Evolutionary conservation across 1,284 basidiomycete genomes (phyloP).

Genomic region (Ustilago cynodontis): DNA sequence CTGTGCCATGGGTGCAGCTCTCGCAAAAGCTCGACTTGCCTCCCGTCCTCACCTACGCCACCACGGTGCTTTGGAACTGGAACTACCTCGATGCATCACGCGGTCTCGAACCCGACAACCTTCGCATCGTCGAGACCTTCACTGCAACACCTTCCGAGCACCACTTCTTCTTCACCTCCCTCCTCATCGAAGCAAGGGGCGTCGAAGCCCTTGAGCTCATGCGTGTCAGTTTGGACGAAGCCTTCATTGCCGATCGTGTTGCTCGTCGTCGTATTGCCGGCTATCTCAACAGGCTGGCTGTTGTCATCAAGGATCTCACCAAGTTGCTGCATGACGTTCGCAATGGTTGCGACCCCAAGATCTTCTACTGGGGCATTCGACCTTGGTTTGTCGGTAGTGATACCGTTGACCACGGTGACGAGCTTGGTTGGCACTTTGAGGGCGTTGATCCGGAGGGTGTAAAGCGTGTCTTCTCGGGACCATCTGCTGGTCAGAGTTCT

Average conservation of each 20-base stretch:
- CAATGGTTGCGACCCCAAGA: constrained; percentile 80
- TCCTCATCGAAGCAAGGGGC: constrained; percentile 91
- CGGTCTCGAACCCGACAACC: constrained; percentile 63
- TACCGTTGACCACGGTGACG: constrained; percentile 70
- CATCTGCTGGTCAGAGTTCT: constrained; percentile 90
- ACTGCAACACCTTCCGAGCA: constrained; percentile 86
- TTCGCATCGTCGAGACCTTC: constrained; percentile 77
- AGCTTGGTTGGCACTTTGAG: constrained; percentile 82
- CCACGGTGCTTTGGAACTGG: constrained; percentile 95
- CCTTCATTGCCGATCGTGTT: constrained; percentile 85
- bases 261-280: constrained; percentile 72
- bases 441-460: constrained; percentile 75
- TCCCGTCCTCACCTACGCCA: constrained; percentile 91
- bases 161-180: constrained; percentile 88
- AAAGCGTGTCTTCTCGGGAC: constrained; percentile 76
- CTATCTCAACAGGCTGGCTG: constrained; percentile 79
- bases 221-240: constrained; percentile 89
- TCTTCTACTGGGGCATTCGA: constrained; percentile 86
- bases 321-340: constrained; percentile 72
- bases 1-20: constrained; percentile 79
- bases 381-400: constrained; percentile 94
- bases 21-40: constrained; percentile 84
- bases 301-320: constrained; percentile 74
- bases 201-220: constrained; percentile 87
- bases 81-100: constrained; percentile 67